Evolutionary conservation across 768 basidiomycete species (phyloP), one percentile per base, ranked within the genome.

Genomic region (Naganishia vishniacii): DNA sequence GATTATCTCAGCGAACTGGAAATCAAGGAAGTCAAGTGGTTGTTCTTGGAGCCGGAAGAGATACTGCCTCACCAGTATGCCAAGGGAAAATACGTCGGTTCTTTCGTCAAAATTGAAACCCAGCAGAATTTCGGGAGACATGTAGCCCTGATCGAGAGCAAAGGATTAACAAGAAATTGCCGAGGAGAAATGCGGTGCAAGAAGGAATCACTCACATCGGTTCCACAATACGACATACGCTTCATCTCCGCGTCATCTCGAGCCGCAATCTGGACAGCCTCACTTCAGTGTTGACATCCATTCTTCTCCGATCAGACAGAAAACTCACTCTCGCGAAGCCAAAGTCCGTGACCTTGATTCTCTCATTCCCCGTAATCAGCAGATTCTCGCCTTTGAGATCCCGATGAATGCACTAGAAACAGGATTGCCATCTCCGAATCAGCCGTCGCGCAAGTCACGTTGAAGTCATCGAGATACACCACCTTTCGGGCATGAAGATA

Each of bases 351-450:
- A 97, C 87, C 80, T 98, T 99, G 72, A 98, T 82, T 46, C 94
- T 85, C 23, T 91, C 89, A 71, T 99, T 99, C 40, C 86, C 80
- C 0, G 93, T 97, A 23, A 97, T 86, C n/a, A 98, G 84, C 28
- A 98, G 82, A 70, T 99, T 99, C 80, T 98, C 94, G 40, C 92
- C 93, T 77, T 99, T 99, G 68, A 99, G 82, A 78, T 99, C 94
- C 11, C 81, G 77, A 65, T 82, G 81, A 59, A 82, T 80, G 66
- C 80, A 80, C 74, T 81, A 65, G 13, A 1, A 29, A n/a, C n/a
- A n/a, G n/a, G n/a, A n/a, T n/a, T n/a, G n/a, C n/a, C n/a, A n/a
- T n/a, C n/a, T n/a, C n/a, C n/a, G n/a, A n/a, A n/a, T n/a, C n/a
- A n/a, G n/a, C n/a, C n/a, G n/a, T n/a, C n/a, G n/a, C n/a, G n/a